A percentile compares a stretch with the other conserved stretches of the same genome.
Evolutionary conservation across 2,329 filamentous ascomycete genomes (phyloP).

Genomic region (Ophiostoma australiae): DNA sequence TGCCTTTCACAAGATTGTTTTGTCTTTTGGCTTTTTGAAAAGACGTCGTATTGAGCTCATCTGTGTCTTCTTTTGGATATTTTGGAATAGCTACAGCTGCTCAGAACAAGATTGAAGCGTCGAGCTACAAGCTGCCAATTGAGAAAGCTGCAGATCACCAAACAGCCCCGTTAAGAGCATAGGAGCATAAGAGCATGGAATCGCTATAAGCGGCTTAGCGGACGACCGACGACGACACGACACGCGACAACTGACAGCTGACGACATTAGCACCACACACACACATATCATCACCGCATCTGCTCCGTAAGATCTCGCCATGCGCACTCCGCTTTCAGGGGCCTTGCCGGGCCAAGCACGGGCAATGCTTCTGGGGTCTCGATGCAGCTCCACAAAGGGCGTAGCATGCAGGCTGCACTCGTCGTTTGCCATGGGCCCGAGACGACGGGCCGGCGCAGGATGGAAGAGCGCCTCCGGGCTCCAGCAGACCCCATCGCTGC

Average conservation of each 20-base stretch:
- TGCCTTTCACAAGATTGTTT: not conserved
- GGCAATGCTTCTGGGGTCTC: constrained; percentile 7
- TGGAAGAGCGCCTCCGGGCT: not conserved
- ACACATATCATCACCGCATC: not conserved
- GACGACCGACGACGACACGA: constrained; percentile 13
- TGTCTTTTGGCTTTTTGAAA: not conserved
- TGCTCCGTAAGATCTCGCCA: not conserved
- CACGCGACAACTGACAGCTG: not conserved
- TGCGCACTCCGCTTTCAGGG: constrained; percentile 15
- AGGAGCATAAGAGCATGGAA: constrained; percentile 18
- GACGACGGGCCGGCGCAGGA: not conserved
- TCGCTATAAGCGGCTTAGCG: constrained; percentile 17
- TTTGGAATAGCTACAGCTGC: too few relatives aligned
- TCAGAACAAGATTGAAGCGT: not conserved
- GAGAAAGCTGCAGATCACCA: not conserved
- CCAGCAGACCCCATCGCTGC: not conserved
- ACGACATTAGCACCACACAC: not conserved
- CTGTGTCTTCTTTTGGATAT: not conserved
- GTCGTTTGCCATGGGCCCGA: not conserved
- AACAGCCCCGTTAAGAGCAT: constrained; percentile 18
- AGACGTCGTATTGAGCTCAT: not conserved
- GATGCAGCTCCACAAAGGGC: not conserved
- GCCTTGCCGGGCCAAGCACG: constrained; percentile 13
- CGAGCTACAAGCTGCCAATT: not conserved
- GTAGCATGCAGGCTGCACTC: not conserved